Evolutionary conservation across 2,329 filamentous ascomycete species (phyloP), one percentile per base, ranked within the genome.

Genomic region (Ceratocystis lukuohia): DNA sequence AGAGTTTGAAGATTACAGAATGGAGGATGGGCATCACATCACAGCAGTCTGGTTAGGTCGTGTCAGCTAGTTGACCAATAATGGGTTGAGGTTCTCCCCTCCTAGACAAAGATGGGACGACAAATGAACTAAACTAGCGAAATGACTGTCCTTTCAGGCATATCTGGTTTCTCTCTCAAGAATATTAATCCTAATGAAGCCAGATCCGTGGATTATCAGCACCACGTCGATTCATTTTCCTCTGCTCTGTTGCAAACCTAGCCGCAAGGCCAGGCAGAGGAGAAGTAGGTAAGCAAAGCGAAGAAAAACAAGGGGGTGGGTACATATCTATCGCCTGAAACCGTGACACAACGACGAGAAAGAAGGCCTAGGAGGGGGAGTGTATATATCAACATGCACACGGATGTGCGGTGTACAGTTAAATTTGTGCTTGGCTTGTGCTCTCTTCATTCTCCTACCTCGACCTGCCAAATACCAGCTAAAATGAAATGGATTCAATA

Each of bases 251-350:
- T n/a, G 2, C 46, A 48, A n/a, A 50, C 15, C 48, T 12, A 48
- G 20, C 5, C 3, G 46, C n/a, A 48, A 41, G 12, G 37, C 12
- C 37, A 15, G 37, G 37, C 12, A 12, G 20, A 41, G 17, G n/a
- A 61, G 30, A 17, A 2, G 30, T 20, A 37, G n/a, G n/a, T 10
- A 20, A 5, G 25, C 8, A 33, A n/a, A 7, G n/a, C n/a, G 33
- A 22, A 44, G 25, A 44, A 22, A 65, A 53, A 48, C 53, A 48
- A 15, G 15, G 46, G 25, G 25, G 17, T 30, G n/a, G 44, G 22
- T 62, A n/a, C 50, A 56, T 28, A 57, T 57, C 53, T 25, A n/a
- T 64, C 25, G 53, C 63, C 25, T 25, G 48, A 67, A 62, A 50
- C 46, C 30, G 48, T 44, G 63, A 53, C 45, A 57, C 20, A 5